phyloP scores from a whole-genome alignment of 2,329 filamentous ascomycete genomes.

The Fusarium sp. region DNA sequence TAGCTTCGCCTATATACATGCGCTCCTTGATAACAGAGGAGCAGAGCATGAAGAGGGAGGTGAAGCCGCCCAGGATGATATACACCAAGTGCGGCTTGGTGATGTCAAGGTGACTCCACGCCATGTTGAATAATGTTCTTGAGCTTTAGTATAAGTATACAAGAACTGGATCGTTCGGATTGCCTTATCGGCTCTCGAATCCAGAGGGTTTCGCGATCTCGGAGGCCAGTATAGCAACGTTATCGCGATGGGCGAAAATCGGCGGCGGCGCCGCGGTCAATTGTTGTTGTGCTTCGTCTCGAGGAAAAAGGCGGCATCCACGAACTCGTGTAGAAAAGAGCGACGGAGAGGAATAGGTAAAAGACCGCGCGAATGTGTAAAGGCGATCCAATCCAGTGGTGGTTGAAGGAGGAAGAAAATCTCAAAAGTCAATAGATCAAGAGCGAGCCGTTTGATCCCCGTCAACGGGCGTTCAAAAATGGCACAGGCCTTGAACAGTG shows the following conservation, averaged over 20 bases:
- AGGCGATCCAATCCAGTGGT: slow-evolving; percentile 14
- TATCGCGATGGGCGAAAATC: slow-evolving; percentile 38
- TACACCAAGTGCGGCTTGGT: slow-evolving; percentile 98
- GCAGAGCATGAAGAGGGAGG: slow-evolving; percentile 97
- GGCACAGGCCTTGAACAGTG: slow-evolving; percentile 45
- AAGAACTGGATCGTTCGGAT: slow-evolving; percentile 20
- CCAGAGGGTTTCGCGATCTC: slow-evolving; percentile 35
- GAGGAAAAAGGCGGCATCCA: slow-evolving; percentile 17
- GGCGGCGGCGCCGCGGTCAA: slow-evolving; percentile 43
- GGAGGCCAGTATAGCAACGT: slow-evolving; percentile 25
- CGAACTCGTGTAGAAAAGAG: slow-evolving; percentile 6
- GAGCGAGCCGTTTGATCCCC: slow-evolving; percentile 29
- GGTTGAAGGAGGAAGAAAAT: slow-evolving; percentile 15
- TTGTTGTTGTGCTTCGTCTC: slow-evolving; percentile 38
- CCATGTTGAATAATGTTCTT: slow-evolving; percentile 65
- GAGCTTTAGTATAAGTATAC: slow-evolving; percentile 14
- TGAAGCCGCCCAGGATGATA: slow-evolving; percentile 98
- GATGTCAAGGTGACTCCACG: slow-evolving; percentile 85
- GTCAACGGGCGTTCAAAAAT: slow-evolving; percentile 39
- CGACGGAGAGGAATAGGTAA: slow-evolving; percentile 8
- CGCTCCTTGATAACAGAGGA: slow-evolving; percentile 98
- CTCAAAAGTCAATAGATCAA: slow-evolving; percentile 27
- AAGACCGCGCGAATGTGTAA: slow-evolving; percentile 5
- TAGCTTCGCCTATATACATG: slow-evolving; percentile 98
- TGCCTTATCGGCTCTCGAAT: slow-evolving; percentile 19